A percentile compares a stretch with the other conserved stretches of the same genome.
phyloP scores from a whole-genome alignment of 768 basidiomycete genomes.

The Tulasnella sp. region DNA sequence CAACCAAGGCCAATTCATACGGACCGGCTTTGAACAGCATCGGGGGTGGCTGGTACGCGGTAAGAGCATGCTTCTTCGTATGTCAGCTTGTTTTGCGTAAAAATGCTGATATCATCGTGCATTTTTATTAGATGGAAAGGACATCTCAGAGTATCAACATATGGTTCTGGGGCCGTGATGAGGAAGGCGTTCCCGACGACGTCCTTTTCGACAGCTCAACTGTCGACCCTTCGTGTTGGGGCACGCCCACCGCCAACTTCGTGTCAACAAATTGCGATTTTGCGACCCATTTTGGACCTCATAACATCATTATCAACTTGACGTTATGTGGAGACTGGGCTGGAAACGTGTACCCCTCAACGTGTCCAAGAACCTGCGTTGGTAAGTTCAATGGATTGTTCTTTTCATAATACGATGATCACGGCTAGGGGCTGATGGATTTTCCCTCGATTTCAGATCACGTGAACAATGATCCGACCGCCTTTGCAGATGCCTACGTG shows the following conservation, averaged over 20 bases:
- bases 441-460: too few relatives aligned
- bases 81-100: neutral
- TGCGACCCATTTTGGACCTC: slow-evolving; percentile 19
- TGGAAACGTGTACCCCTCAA: slow-evolving; percentile 13
- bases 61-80: too few relatives aligned
- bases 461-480: slow-evolving; percentile 21
- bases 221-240: slow-evolving; percentile 7
- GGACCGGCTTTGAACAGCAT: slow-evolving; percentile 17
- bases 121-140: slow-evolving; percentile 20
- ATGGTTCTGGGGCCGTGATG: slow-evolving; percentile 12
- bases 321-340: slow-evolving; percentile 13
- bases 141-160: slow-evolving; percentile 18
- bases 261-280: slow-evolving; percentile 16
- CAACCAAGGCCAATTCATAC: neutral
- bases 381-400: too few relatives aligned
- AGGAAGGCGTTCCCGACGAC: slow-evolving; percentile 17
- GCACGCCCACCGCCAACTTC: slow-evolving; percentile 15
- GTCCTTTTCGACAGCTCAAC: slow-evolving; percentile 9
- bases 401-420: too few relatives aligned
- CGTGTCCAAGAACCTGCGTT: slow-evolving; percentile 19
- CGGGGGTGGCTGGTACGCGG: slow-evolving; percentile 30
- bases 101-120: neutral
- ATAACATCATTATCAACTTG: slow-evolving; percentile 20
- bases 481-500: slow-evolving; percentile 21
- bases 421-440: too few relatives aligned